These are phyloP conservation scores for Alternaria gaisen DNA, from an alignment of 2,329 filamentous ascomycete genomes.

Conservation along the genomic window DNA sequence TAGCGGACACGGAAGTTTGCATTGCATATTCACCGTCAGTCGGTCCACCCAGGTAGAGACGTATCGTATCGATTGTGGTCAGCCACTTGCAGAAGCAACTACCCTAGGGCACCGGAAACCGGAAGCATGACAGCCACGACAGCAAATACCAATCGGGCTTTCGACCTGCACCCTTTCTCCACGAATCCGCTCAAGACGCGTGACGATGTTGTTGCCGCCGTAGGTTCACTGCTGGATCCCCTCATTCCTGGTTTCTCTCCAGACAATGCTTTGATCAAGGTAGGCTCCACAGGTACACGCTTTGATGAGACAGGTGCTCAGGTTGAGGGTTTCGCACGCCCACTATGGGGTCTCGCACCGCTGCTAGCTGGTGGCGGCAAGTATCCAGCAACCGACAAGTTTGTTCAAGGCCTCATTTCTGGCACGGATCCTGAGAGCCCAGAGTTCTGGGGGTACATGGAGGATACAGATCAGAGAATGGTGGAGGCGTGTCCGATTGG, in stretches of 20 bases:
- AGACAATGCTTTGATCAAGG: constrained; percentile 69
- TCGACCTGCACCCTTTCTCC: constrained; percentile 54
- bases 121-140: constrained; percentile 37
- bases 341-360: constrained; percentile 77
- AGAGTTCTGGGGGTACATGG: constrained; percentile 80
- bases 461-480: constrained; percentile 83
- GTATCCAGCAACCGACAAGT: constrained; percentile 70
- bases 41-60: neutral
- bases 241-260: constrained; percentile 77
- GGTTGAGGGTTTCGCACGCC: constrained; percentile 77
- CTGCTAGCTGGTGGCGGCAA: constrained; percentile 73
- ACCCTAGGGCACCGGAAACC: neutral
- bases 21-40: constrained; percentile 1
- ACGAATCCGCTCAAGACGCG: constrained; percentile 53
- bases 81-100: constrained; percentile 11
- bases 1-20: constrained; percentile 7
- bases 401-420: constrained; percentile 73
- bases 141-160: constrained; percentile 54
- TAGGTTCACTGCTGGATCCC: constrained; percentile 69
- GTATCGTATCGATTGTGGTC: neutral
- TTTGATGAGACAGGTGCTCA: constrained; percentile 82
- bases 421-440: constrained; percentile 74
- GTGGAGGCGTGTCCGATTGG: constrained; percentile 85
- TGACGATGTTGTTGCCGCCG: constrained; percentile 55
- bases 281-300: constrained; percentile 75